Evolutionary conservation across 495 filamentous ascomycete species (phyloP).

Genomic region (Platismatia glauca): DNA sequence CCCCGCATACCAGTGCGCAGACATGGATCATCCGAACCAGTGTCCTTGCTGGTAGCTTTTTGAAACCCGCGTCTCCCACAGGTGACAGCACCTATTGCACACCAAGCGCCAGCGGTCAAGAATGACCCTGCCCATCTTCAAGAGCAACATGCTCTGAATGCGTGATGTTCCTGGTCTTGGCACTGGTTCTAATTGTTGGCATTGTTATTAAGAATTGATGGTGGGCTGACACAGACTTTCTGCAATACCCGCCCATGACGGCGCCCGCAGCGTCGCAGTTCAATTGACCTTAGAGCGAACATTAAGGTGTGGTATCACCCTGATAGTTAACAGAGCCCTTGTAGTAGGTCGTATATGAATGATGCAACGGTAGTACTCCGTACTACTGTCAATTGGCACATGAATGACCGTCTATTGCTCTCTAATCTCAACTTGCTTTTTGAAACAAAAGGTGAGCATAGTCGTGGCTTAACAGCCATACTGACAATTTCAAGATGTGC

Average conservation of each 20-base stretch:
- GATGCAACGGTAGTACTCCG: too few species aligned
- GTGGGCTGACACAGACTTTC: too few species aligned
- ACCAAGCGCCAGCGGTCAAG: background rate
- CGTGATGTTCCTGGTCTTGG: background rate
- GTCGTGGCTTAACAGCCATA: too few species aligned
- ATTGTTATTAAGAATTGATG: too few species aligned
- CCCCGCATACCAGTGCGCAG: background rate
- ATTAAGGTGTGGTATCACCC: background rate
- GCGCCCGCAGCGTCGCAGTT: too few species aligned
- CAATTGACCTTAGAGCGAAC: background rate
- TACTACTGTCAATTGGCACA: too few species aligned
- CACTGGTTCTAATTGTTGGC: background rate
- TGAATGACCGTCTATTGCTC: too few species aligned
- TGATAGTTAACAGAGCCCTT: too few species aligned
- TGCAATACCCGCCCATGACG: too few species aligned
- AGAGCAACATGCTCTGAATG: background rate
- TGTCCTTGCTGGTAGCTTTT: background rate
- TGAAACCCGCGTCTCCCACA: too few species aligned
- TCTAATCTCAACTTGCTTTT: background rate
- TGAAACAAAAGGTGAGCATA: background rate
- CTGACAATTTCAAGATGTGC: too few species aligned
- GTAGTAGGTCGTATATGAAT: too few species aligned
- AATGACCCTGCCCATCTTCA: background rate
- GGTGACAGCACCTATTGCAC: background rate
- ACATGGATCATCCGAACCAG: background rate